Evolutionary conservation across 2,329 filamentous ascomycete species (phyloP).

Genomic region (Colletotrichum spinosum): DNA sequence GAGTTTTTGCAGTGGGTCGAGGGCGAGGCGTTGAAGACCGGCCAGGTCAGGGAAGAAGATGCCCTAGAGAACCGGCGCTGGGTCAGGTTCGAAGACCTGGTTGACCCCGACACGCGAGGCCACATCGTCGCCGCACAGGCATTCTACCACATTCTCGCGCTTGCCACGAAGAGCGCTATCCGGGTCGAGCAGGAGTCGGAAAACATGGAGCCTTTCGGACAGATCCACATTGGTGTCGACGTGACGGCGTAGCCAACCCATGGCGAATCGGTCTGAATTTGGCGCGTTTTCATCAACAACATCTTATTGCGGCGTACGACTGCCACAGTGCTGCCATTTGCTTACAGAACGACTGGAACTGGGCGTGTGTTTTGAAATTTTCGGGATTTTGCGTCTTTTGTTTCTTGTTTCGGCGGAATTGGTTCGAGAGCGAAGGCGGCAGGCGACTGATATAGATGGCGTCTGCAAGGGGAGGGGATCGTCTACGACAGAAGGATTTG

Average conservation of each 20-base stretch:
- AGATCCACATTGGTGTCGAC: conserved; percentile 56
- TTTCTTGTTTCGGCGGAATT: not conserved
- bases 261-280: too few relatives aligned
- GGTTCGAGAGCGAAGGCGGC: too few relatives aligned
- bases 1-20: conserved; percentile 60
- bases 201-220: conserved; percentile 55
- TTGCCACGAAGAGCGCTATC: conserved; percentile 75
- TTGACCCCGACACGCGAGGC: conserved; percentile 62
- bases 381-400: conserved; percentile 6
- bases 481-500: conserved; percentile 1
- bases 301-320: not conserved
- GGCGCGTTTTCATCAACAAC: not conserved
- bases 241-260: conserved; percentile 13
- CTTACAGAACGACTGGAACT: not conserved
- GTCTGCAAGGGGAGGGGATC: not conserved
- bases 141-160: conserved; percentile 78
- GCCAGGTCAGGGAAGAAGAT: conserved; percentile 44
- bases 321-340: conserved; percentile 6
- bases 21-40: conserved; percentile 48
- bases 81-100: conserved; percentile 77
- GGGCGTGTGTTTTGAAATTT: too few relatives aligned
- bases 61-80: conserved; percentile 51
- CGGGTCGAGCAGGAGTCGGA: conserved; percentile 69
- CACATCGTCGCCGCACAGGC: conserved; percentile 78
- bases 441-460: not conserved